Evolutionary conservation across 148 eudicot genomes (phyloP).

Genomic region (Polygonum aviculare): DNA sequence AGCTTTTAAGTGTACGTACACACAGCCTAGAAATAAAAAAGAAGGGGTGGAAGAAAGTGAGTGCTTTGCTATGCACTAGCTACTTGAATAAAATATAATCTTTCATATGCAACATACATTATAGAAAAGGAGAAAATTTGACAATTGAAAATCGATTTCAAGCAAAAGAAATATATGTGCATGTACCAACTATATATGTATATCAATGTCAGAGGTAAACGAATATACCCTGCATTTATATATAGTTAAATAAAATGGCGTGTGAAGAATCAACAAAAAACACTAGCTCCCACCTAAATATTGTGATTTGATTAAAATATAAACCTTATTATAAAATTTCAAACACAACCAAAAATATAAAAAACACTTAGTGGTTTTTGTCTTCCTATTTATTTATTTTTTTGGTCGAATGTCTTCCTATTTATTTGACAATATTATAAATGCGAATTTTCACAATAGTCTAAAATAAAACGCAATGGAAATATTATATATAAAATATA

Average conservation of each 20-base stretch:
- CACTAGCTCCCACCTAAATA: not conserved
- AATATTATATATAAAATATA: too few species aligned
- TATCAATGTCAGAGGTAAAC: not conserved
- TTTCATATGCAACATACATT: not conserved
- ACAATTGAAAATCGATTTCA: not conserved
- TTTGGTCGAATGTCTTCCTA: too few species aligned
- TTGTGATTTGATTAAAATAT: not conserved
- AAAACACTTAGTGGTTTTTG: too few species aligned
- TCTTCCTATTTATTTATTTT: too few species aligned
- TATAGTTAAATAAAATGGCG: not conserved
- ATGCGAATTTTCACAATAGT: too few species aligned
- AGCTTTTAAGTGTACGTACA: not conserved
- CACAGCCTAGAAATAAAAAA: not conserved
- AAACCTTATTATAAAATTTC: too few species aligned
- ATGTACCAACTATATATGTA: not conserved
- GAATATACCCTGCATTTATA: constrained; percentile 5
- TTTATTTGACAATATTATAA: too few species aligned
- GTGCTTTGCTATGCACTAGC: not conserved
- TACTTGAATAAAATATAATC: not conserved
- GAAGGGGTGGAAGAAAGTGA: not conserved
- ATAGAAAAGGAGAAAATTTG: not conserved
- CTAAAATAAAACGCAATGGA: too few species aligned
- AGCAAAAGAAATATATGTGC: not conserved
- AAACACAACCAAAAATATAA: too few species aligned
- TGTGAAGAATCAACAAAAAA: constrained; percentile 1